Evolutionary conservation across 2,329 filamentous ascomycete species (phyloP).

Genomic region (Fusarium penzigii): DNA sequence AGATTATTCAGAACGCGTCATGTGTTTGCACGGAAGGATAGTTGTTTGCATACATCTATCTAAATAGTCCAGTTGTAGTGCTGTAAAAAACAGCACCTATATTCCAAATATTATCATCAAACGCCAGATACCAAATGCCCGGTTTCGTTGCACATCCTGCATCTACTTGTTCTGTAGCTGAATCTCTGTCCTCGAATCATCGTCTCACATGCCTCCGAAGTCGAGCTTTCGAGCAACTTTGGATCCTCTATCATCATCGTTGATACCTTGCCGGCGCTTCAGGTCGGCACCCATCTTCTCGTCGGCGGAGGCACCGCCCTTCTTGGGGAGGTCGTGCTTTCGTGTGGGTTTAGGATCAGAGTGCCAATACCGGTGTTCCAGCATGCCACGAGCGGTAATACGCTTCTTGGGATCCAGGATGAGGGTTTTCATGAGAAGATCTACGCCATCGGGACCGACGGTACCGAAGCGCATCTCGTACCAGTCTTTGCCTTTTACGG

Average conservation of each 20-base stretch:
- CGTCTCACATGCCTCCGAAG: constrained; percentile 55
- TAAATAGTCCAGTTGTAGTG: neutral
- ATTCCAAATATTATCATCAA: neutral
- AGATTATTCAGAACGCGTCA: neutral
- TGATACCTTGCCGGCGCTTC: constrained; percentile 67
- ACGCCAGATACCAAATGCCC: neutral
- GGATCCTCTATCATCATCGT: constrained; percentile 67
- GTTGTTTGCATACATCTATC: neutral
- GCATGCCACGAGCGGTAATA: constrained; percentile 73
- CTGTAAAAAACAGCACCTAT: neutral
- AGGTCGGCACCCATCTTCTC: constrained; percentile 82
- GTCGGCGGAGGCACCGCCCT: constrained; percentile 68
- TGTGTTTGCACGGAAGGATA: neutral
- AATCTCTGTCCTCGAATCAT: neutral
- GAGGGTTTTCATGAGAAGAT: constrained; percentile 84
- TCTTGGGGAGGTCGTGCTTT: constrained; percentile 79
- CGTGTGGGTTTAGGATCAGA: constrained; percentile 79
- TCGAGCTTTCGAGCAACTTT: constrained; percentile 84
- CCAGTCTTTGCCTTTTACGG: constrained; percentile 67
- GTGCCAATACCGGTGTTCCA: constrained; percentile 85
- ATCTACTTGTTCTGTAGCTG: neutral
- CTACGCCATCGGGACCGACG: constrained; percentile 79
- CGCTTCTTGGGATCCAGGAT: constrained; percentile 84
- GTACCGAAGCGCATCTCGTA: constrained; percentile 79
- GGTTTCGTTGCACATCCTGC: neutral